Evolutionary conservation across 2,329 filamentous ascomycete genomes (phyloP), one percentile per base, ranked within the genome.

Genomic region (Diaporthe longicolla): DNA sequence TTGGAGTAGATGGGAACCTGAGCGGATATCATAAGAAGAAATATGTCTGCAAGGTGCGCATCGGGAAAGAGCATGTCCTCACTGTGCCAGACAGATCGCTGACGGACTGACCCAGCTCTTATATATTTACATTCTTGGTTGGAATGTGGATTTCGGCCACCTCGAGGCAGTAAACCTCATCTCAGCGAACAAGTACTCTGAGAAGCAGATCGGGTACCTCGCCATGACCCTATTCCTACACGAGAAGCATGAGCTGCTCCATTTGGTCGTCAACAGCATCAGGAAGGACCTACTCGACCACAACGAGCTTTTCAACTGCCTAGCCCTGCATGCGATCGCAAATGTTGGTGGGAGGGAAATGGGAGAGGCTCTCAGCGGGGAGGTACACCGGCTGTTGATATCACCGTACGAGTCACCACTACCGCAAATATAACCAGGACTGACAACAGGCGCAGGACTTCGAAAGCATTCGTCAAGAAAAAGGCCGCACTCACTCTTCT

Each of bases 11-110:
- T 83, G 95, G 95, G 77, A 97, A 90, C 81, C 87, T 99, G 74
- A 98, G 93, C 82, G 97, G 97, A 78, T 99, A 99, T 82, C 95
- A 98, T 88, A 98, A 97, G 89, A 99, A 99, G 90, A 99, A 99
- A 93, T 99, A 99, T 83, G 97, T 99, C 78, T 99, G 97, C 94
- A 99, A 99, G 88, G 90, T 91, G 85, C 72, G 82, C 70, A 8
- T n/a, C 40, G 52, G 59, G 45, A 40, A 40, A 75, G 79, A 73
- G 26, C 21, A 9, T 43, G 70, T 40, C 29, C 35, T 32, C 21
- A 1, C 11, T 26, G 63, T 68, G 45, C 24, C 32, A 71, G 54
- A 35, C 17, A 59, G 35, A 19, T 24, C 52, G 35, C 74, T 75
- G 70, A 77, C 82, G 73, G 40, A 37, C 11, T n/a, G n/a, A 52